Conservation (phyloP, 192 early-diverging fungal genomes). For the Coemansia sp. region DNA sequence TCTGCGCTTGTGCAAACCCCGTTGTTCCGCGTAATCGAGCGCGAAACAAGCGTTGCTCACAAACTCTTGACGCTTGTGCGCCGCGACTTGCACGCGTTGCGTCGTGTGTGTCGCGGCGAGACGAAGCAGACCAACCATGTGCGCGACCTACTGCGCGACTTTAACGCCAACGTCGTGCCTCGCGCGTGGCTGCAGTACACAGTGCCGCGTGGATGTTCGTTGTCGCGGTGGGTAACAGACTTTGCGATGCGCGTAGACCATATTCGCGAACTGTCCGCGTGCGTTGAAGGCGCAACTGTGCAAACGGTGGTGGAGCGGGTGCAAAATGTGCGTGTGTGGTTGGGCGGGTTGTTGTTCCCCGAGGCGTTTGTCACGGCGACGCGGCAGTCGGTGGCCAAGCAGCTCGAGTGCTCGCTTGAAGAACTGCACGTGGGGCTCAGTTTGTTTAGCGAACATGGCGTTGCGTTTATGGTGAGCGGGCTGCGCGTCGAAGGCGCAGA, state of each 20-base stretch:
- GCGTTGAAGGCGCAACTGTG: neutral
- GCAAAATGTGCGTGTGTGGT: conserved; percentile 60
- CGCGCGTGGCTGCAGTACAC: conserved; percentile 56
- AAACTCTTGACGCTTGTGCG: conserved; percentile 61
- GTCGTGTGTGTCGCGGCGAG: conserved; percentile 69
- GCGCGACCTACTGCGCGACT: conserved; percentile 64
- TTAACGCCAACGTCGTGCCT: conserved; percentile 72
- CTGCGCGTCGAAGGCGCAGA: conserved; percentile 55
- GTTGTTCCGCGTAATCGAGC: conserved; percentile 78
- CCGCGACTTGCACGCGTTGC: conserved; percentile 64
- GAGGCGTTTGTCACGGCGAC: conserved; percentile 92
- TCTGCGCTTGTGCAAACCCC: conserved; percentile 49
- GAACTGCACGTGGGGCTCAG: conserved; percentile 5
- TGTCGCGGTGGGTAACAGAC: conserved; percentile 72
- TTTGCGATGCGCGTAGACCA: conserved; percentile 70
- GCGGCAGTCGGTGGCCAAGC: conserved; percentile 78
- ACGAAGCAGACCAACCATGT: conserved; percentile 85
- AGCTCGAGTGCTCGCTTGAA: conserved; percentile 73
- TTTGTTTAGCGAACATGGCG: too few species aligned
- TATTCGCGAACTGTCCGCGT: conserved; percentile 51
- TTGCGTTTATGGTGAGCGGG: conserved; percentile 20
- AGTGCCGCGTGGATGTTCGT: conserved; percentile 42
- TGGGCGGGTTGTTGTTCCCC: conserved; percentile 84
- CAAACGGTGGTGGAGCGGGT: neutral
- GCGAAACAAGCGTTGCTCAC: conserved; percentile 67